These are phyloP conservation scores for Paecilomyces niveus DNA, from an alignment of 2,329 filamentous ascomycete species.

Conservation along the genomic window DNA sequence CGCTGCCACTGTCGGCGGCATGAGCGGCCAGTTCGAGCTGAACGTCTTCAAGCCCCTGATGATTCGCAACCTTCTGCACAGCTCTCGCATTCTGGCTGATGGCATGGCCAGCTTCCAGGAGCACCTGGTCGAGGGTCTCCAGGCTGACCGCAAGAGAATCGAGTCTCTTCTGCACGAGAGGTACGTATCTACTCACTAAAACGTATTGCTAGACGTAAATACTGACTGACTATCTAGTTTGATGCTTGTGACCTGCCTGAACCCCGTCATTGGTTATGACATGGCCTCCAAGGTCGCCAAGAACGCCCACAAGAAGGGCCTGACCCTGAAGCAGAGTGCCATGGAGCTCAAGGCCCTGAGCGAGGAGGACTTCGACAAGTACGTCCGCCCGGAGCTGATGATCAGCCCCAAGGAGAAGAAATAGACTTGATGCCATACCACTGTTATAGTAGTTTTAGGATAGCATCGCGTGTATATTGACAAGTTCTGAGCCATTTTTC, in stretches of 20 bases:
- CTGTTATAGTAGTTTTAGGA: not conserved
- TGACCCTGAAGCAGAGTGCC: slow-evolving; percentile 87
- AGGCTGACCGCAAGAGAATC: slow-evolving; percentile 93
- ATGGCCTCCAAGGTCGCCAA: slow-evolving; percentile 97
- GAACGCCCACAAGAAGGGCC: slow-evolving; percentile 97
- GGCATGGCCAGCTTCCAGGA: slow-evolving; percentile 93
- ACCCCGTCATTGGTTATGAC: slow-evolving; percentile 95
- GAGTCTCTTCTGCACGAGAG: slow-evolving; percentile 85
- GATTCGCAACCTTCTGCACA: slow-evolving; percentile 93
- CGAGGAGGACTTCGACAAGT: slow-evolving; percentile 79
- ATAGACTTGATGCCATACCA: slow-evolving; percentile 20
- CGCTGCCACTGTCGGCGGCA: slow-evolving; percentile 85
- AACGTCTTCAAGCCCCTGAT: slow-evolving; percentile 98
- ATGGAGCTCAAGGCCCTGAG: slow-evolving; percentile 87
- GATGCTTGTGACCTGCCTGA: slow-evolving; percentile 97
- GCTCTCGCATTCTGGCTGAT: slow-evolving; percentile 77
- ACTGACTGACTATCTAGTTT: slow-evolving; percentile 48
- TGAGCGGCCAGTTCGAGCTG: slow-evolving; percentile 97
- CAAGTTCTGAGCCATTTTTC: not conserved
- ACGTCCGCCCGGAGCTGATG: slow-evolving; percentile 94
- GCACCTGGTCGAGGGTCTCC: slow-evolving; percentile 79
- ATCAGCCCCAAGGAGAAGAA: slow-evolving; percentile 70
- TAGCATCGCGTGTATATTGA: not conserved
- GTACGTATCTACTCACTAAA: slow-evolving; percentile 44
- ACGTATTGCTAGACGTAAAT: not conserved